Evolutionary conservation across 129 eudicot species (phyloP).

Genomic region (Lactuca sativa): DNA sequence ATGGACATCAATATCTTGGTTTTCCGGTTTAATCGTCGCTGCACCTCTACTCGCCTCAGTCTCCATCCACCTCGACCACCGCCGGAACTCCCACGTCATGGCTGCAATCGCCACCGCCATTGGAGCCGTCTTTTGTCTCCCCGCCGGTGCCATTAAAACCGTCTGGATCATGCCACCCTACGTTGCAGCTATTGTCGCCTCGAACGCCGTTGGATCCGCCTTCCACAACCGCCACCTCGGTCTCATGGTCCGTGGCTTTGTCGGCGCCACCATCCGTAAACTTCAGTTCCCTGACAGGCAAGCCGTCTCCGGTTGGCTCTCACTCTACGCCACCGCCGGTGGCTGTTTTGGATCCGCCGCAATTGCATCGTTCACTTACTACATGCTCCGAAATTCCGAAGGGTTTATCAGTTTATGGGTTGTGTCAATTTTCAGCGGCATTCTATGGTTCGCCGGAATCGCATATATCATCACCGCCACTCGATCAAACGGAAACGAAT

Average conservation of each 20-base stretch:
- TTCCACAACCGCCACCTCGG: conserved; percentile 82
- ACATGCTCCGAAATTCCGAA: conserved; percentile 60
- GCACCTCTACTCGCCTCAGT: conserved; percentile 58
- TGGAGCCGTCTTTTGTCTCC: conserved; percentile 81
- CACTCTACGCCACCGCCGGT: conserved; percentile 66
- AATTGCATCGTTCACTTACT: conserved; percentile 64
- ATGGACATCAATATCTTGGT: conserved; percentile 87
- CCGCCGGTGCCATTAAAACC: conserved; percentile 67
- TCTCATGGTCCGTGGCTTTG: conserved; percentile 58
- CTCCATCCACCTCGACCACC: conserved; percentile 67
- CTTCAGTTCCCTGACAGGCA: conserved; percentile 49
- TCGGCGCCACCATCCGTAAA: conserved; percentile 48
- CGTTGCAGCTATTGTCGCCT: conserved; percentile 59
- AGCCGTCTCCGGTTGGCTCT: conserved; percentile 61
- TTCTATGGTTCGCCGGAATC: conserved; percentile 64
- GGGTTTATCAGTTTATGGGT: conserved; percentile 70
- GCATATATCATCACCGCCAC: conserved; percentile 44
- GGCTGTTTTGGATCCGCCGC: conserved; percentile 68
- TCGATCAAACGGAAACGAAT: conserved; percentile 33
- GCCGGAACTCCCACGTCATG: conserved; percentile 54
- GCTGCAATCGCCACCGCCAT: conserved; percentile 61
- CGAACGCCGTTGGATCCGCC: conserved; percentile 57
- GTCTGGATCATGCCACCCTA: conserved; percentile 78
- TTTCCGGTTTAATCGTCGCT: conserved; percentile 52
- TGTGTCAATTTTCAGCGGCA: conserved; percentile 77